Percentiles rank a stretch among this genome's conserved stretches.
Evolutionary conservation across 2,329 filamentous ascomycete species (phyloP).

Genomic region (Fusarium ramigenum): DNA sequence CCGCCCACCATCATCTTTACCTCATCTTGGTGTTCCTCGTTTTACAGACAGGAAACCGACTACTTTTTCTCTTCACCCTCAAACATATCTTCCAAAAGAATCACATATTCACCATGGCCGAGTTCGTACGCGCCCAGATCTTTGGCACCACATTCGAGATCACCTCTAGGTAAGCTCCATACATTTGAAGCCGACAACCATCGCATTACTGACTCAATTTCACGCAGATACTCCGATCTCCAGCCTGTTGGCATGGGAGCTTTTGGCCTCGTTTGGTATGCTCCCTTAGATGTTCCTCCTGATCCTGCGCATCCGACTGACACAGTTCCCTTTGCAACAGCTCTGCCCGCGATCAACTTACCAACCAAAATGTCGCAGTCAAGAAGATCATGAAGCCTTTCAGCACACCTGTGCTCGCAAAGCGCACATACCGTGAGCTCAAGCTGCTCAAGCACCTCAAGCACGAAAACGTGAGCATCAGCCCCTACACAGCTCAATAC

Average conservation of each 20-base stretch:
- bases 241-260: constrained; percentile 99
- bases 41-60: constrained; percentile 23
- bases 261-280: constrained; percentile 96
- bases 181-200: background rate
- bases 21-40: constrained; percentile 24
- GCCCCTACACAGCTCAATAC: constrained; percentile 6
- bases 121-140: constrained; percentile 99
- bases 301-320: constrained; percentile 5
- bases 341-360: constrained; percentile 97
- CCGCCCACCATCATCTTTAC: constrained; percentile 26
- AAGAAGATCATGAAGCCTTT: constrained; percentile 99
- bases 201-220: constrained; percentile 21
- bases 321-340: constrained; percentile 56
- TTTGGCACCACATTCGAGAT: constrained; percentile 99
- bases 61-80: constrained; percentile 10
- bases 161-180: constrained; percentile 81
- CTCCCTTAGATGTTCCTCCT: constrained; percentile 12
- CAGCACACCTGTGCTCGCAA: constrained; percentile 97
- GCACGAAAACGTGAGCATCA: constrained; percentile 84
- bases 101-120: constrained; percentile 77
- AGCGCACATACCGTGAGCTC: constrained; percentile 96
- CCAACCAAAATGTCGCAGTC: constrained; percentile 93
- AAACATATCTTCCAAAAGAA: constrained; percentile 14
- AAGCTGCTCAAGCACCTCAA: constrained; percentile 96
- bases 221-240: constrained; percentile 88